Conservation (phyloP, 768 basidiomycete species). For the Chalciporus sphaerocephalus region DNA sequence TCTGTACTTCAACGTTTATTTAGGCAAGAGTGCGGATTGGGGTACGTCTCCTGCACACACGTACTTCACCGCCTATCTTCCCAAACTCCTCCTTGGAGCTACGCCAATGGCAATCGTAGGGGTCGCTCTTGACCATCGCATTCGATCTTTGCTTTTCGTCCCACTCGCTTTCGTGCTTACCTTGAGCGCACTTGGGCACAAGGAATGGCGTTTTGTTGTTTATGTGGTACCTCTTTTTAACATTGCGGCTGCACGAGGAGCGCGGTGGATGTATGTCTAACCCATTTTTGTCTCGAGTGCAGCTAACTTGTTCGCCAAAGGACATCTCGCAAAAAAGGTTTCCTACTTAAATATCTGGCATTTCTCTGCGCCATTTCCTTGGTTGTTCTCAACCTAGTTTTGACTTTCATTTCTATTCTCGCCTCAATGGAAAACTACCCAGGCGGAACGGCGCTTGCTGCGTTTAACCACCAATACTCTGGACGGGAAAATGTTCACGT, state of each 20-base stretch:
- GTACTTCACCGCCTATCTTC: constrained; percentile 67
- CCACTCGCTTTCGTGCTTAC: constrained; percentile 50
- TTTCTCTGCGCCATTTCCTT: constrained; percentile 44
- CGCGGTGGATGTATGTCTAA: constrained; percentile 56
- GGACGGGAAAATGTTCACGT: constrained; percentile 48
- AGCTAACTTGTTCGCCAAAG: constrained; percentile 28
- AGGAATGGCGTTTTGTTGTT: constrained; percentile 96
- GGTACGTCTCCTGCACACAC: constrained; percentile 69
- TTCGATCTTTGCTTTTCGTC: constrained; percentile 49
- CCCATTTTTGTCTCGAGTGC: background rate
- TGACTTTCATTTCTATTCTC: constrained; percentile 49
- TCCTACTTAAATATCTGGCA: constrained; percentile 41
- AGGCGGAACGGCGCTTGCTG: constrained; percentile 68
- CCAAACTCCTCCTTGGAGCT: constrained; percentile 69
- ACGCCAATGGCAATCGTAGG: constrained; percentile 60
- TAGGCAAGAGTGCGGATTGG: constrained; percentile 89
- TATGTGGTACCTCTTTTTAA: constrained; percentile 84
- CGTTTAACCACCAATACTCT: constrained; percentile 53
- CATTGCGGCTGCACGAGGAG: constrained; percentile 66
- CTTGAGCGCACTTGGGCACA: constrained; percentile 81
- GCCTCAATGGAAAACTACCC: constrained; percentile 82
- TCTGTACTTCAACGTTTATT: constrained; percentile 78
- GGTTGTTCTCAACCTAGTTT: constrained; percentile 49
- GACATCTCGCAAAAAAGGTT: constrained; percentile 45
- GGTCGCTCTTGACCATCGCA: constrained; percentile 41